Evolutionary conservation across 169 alveolate genomes (phyloP).

Genomic region (Toxoplasma gondii): DNA sequence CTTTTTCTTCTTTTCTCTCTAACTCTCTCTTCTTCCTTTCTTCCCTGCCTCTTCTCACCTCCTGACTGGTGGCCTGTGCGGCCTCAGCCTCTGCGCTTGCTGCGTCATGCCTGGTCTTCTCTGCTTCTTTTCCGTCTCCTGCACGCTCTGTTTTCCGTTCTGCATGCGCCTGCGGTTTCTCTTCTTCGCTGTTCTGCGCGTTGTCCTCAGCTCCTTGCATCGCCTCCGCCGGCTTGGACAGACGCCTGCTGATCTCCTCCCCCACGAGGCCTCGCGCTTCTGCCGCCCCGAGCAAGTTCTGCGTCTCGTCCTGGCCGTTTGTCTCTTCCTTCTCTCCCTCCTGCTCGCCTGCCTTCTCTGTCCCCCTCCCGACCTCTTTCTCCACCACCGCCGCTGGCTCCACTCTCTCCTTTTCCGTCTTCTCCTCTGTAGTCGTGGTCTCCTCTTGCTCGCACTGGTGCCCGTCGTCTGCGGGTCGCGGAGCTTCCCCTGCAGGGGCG

Average conservation of each 20-base stretch:
- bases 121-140: neutral
- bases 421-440: neutral
- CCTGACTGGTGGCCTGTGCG: neutral
- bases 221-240: slow-evolving; percentile 16
- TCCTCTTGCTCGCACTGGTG: neutral
- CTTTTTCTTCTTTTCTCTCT: no score
- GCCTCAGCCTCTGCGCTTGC: neutral
- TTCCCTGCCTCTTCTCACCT: neutral
- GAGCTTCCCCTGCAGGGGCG: neutral
- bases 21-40: neutral
- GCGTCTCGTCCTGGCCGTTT: neutral
- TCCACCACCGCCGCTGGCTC: neutral
- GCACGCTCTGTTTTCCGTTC: neutral
- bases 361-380: neutral
- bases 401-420: neutral
- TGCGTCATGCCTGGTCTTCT: neutral
- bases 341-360: neutral
- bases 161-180: neutral
- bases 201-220: neutral
- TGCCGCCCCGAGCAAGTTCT: neutral
- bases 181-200: neutral
- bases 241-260: neutral
- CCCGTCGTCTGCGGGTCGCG: neutral
- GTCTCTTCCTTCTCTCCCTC: neutral
- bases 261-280: slow-evolving; percentile 41